Base-by-base conservation (phyloP, 768 basidiomycete species). In the Boletus rubescentipes region DNA sequence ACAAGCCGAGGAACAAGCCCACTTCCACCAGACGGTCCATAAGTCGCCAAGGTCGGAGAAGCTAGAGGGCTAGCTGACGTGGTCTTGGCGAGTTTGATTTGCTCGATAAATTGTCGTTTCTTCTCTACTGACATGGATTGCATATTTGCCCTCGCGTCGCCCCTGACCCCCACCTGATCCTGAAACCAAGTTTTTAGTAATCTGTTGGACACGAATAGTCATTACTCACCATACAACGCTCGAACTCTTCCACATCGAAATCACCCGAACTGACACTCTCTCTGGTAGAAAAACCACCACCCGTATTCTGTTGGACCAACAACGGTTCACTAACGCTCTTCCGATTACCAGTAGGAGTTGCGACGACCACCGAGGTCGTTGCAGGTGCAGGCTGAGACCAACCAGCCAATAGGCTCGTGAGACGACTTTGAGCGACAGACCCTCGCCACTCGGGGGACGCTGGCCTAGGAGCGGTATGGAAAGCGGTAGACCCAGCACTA, bases 101-200 rank as follows among this genome's bases (percentile, higher is more conserved):
- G 85, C 30, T 78, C 76, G 23, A 92, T 71, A 1, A 94, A 69
- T 51, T 84, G 84, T 43, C 77, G 78, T 72, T 89, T 90, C 64
- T 86, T 83, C 49, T 85, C 80, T 3, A 67, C 51, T 0, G 89
- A 70, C 9, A 94, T 71, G 5, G 77, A 68, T 51, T 81, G 74
- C 84, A 93, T 87, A 2, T 75, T 78, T 3, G 72, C 73, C 36
- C 88, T 80, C 58, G 82, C 81, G 2, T 81, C 79, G n/a, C 83
- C 88, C 66, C 88, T 90, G 53, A 93, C 61, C 9, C 83, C 88
- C 18, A 93, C 67, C 11, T 85, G 80, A 56, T 89, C 82, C 92
- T 93, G 51, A n/a, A 38, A 38, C 40, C 47, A 12, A 18, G 4
- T 11, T 49, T 45, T 59, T 62, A 60, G 31, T 18, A 38, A 50